Evolutionary conservation across 768 basidiomycete genomes (phyloP), one percentile per base, ranked within the genome.

Genomic region (Pholiota conissans): DNA sequence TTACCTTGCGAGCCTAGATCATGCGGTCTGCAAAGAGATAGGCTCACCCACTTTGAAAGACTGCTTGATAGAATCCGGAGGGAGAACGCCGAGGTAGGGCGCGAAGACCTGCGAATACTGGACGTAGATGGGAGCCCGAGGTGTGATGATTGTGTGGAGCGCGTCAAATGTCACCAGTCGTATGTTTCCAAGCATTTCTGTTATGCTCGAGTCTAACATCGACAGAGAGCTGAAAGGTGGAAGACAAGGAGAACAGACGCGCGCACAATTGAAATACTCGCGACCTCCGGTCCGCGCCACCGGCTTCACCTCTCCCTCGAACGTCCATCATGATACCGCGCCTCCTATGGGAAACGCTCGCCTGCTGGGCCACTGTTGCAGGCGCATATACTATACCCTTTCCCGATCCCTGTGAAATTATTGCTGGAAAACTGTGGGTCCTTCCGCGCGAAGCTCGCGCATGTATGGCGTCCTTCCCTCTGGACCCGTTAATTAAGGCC

Each of bases 121-220:
- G 27, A 82, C 76, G 58, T 88, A 77, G 46, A 93, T 79, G 3
- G 91, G 89, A 30, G 71, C 71, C 5, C 89, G 83, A 18, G 89
- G 90, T 2, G 79, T 79, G 14, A 93, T 75, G 5, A 91, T 75
- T n/a, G 91, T 93, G 64, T 87, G 84, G 24, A 92, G 73, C 0
- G 84, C 84, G 64, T 93, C 91, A 62, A 93, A 92, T n/a, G 87
- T 84, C 46, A 91, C 86, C 6, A 91, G 73, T 8, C 79, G 82
- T 68, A 89, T 82, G n/a, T n/a, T n/a, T 37, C 27, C 39, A 50
- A 53, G 32, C 65, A 65, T 39, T 18, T 39, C 37, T n/a, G 35
- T n/a, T 37, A n/a, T n/a, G n/a, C n/a, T n/a, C n/a, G n/a, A n/a
- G 35, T 37, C 14, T 37, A 37, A n/a, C n/a, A 16, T 8, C n/a